Conservation (phyloP, 1,139 yeast genomes). For the Yamadazyma atlantica region DNA sequence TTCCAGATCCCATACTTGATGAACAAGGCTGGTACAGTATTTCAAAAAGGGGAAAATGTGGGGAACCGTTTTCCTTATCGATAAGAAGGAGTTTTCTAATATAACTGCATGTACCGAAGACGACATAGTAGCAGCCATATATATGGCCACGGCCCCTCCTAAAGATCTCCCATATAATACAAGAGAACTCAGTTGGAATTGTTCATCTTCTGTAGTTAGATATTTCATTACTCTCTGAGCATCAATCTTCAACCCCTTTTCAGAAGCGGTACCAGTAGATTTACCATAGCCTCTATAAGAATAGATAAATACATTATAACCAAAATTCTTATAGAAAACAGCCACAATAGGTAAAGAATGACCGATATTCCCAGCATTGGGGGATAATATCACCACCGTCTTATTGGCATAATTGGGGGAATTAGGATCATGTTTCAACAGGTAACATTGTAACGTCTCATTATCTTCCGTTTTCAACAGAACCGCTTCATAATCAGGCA, state of each 20-base stretch:
- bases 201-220: slow-evolving; percentile 51
- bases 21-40: slow-evolving; percentile 61
- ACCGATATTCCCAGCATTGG: slow-evolving; percentile 97
- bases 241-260: slow-evolving; percentile 77
- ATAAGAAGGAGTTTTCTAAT: slow-evolving; percentile 83
- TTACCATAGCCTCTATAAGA: slow-evolving; percentile 93
- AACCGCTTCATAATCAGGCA: slow-evolving; percentile 64
- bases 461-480: slow-evolving; percentile 69
- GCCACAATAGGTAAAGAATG: slow-evolving; percentile 84
- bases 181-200: slow-evolving; percentile 52
- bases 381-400: slow-evolving; percentile 78
- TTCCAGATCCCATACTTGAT: slow-evolving; percentile 85
- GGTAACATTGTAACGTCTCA: slow-evolving; percentile 42
- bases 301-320: slow-evolving; percentile 79
- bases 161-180: slow-evolving; percentile 84
- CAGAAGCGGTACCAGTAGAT: slow-evolving; percentile 77
- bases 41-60: slow-evolving; percentile 70
- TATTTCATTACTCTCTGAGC: slow-evolving; percentile 72
- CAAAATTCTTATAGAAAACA: slow-evolving; percentile 61
- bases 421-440: slow-evolving; percentile 47
- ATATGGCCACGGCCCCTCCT: slow-evolving; percentile 94
- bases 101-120: slow-evolving; percentile 59
- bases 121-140: slow-evolving; percentile 64
- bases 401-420: slow-evolving; percentile 49
- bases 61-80: slow-evolving; percentile 79